Evolutionary conservation across 305 asterid species (phyloP).

Genomic region (Withania somnifera): DNA sequence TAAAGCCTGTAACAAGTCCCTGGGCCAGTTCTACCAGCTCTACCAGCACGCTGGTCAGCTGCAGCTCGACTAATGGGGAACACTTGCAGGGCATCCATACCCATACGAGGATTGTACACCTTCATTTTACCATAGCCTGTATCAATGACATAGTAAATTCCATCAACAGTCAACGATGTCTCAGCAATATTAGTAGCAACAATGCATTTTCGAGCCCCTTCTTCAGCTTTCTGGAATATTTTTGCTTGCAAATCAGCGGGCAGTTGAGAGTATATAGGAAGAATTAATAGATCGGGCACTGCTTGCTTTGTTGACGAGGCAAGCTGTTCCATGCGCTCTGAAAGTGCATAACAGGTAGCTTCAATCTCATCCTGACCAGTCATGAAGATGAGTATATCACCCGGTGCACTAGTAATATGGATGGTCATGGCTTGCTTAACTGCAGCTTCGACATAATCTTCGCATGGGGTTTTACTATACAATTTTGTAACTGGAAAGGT

Average conservation of each 20-base stretch:
- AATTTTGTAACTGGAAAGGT: slow-evolving; percentile 77
- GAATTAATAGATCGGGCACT: too few relatives aligned
- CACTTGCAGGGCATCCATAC: neutral
- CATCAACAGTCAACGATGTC: neutral
- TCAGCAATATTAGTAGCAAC: neutral
- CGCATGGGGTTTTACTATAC: slow-evolving; percentile 83
- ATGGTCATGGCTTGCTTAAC: slow-evolving; percentile 95
- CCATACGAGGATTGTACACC: slow-evolving; percentile 41
- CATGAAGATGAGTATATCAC: too few relatives aligned
- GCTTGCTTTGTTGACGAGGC: too few relatives aligned
- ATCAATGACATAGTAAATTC: neutral
- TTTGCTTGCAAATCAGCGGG: slow-evolving; percentile 28
- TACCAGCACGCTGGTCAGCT: slow-evolving; percentile 44
- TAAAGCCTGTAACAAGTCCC: slow-evolving; percentile 91
- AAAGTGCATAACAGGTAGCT: too few relatives aligned
- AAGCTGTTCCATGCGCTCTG: too few relatives aligned
- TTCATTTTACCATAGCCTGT: neutral
- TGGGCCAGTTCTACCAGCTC: slow-evolving; percentile 64
- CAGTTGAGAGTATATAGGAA: too few relatives aligned
- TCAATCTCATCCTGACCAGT: too few relatives aligned
- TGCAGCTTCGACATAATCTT: slow-evolving; percentile 96
- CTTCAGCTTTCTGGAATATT: slow-evolving; percentile 78
- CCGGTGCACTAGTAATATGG: slow-evolving; percentile 17
- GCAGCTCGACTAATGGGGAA: neutral
- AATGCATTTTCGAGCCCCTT: neutral